Conservation (phyloP, 495 filamentous ascomycete genomes). For the Penicillium pancosmium region DNA sequence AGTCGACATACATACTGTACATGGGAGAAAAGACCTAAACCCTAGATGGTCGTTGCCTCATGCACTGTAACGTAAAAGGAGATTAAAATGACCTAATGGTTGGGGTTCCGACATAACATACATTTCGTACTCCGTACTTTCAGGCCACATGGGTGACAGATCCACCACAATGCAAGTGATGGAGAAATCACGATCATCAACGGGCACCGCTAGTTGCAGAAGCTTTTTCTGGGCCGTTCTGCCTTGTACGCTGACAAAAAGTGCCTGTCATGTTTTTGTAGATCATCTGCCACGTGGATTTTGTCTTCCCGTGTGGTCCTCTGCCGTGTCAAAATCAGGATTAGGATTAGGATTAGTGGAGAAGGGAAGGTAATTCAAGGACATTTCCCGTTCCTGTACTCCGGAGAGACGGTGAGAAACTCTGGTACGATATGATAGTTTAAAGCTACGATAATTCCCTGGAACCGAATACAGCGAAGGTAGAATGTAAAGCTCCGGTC, state of each 20-base stretch:
- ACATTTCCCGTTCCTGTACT: too few species aligned
- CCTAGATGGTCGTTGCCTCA: not conserved
- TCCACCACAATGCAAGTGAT: conserved; percentile 16
- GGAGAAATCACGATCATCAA: conserved; percentile 10
- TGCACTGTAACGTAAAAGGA: conserved; percentile 5
- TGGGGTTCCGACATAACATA: not conserved
- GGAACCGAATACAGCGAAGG: not conserved
- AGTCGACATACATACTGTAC: not conserved
- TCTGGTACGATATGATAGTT: too few species aligned
- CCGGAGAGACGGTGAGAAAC: too few species aligned
- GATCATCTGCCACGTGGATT: conserved; percentile 23
- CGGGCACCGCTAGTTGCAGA: conserved; percentile 10
- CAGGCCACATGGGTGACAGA: conserved; percentile 11
- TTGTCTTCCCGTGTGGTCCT: conserved; percentile 10
- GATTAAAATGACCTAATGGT: conserved; percentile 6
- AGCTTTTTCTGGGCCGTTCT: conserved; percentile 1
- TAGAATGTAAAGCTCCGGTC: not conserved
- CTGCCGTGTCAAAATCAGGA: not conserved
- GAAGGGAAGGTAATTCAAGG: too few species aligned
- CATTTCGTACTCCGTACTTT: not conserved
- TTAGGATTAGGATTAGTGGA: too few species aligned
- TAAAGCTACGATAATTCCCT: too few species aligned
- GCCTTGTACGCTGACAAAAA: not conserved
- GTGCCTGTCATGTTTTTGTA: conserved; percentile 1
- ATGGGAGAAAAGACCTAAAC: not conserved